phyloP scores from a whole-genome alignment of 2,329 filamentous ascomycete species.

The Lizonia empirigonia region DNA sequence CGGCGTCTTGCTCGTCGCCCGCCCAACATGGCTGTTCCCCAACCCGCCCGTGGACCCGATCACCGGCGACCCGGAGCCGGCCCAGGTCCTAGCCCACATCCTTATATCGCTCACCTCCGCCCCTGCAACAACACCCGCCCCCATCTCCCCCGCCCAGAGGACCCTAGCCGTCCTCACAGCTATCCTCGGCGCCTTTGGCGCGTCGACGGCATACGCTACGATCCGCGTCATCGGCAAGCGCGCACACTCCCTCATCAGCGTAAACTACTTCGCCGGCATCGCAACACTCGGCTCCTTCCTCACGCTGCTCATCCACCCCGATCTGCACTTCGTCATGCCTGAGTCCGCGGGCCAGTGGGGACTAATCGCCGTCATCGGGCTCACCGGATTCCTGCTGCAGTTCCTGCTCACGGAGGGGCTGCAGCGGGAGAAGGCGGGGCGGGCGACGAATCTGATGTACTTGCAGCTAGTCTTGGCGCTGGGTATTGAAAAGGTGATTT shows the following conservation, averaged over 20 bases:
- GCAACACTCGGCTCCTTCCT: slow-evolving; percentile 68
- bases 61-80: slow-evolving; percentile 38
- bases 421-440: slow-evolving; percentile 66
- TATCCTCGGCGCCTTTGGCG: slow-evolving; percentile 75
- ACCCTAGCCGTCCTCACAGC: slow-evolving; percentile 71
- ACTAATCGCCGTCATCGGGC: slow-evolving; percentile 69
- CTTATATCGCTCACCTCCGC: not conserved
- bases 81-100: slow-evolving; percentile 17
- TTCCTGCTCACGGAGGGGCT: slow-evolving; percentile 78
- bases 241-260: slow-evolving; percentile 77
- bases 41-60: slow-evolving; percentile 24
- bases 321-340: slow-evolving; percentile 62
- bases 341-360: slow-evolving; percentile 63
- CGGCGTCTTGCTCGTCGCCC: slow-evolving; percentile 81
- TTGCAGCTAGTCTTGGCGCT: slow-evolving; percentile 70
- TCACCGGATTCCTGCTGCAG: slow-evolving; percentile 79
- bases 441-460: slow-evolving; percentile 68
- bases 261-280: slow-evolving; percentile 78
- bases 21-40: slow-evolving; percentile 64
- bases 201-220: slow-evolving; percentile 71
- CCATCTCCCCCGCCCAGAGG: slow-evolving; percentile 64
- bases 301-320: slow-evolving; percentile 61
- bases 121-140: slow-evolving; percentile 7
- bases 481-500: slow-evolving; percentile 65
- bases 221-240: slow-evolving; percentile 79